Conservation (phyloP, 768 basidiomycete species). For the Naematelia encephala region DNA sequence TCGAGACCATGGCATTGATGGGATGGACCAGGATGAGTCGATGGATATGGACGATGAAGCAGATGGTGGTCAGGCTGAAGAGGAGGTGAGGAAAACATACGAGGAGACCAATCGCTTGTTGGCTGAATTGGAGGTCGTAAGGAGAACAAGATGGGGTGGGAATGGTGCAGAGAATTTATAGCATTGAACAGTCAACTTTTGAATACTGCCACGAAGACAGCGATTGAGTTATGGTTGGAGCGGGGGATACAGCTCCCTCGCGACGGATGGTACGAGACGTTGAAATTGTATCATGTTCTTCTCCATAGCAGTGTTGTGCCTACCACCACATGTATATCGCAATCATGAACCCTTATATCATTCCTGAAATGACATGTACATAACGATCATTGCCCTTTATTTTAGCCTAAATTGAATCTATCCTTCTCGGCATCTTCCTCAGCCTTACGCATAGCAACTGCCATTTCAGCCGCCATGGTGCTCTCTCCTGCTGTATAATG, state of each 20-base stretch:
- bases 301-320: too few species aligned
- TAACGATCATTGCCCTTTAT: too few species aligned
- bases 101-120: conserved; percentile 46
- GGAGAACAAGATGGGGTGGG: conserved; percentile 36
- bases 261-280: too few species aligned
- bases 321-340: too few species aligned
- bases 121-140: conserved; percentile 33
- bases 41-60: conserved; percentile 14
- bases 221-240: too few species aligned
- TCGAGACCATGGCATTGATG: background rate
- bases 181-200: too few species aligned
- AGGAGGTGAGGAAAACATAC: conserved; percentile 32
- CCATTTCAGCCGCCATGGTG: conserved; percentile 35
- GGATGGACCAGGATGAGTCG: conserved; percentile 9
- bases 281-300: too few species aligned
- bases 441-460: conserved; percentile 27
- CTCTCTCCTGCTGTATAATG: conserved; percentile 18
- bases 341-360: too few species aligned
- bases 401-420: background rate
- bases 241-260: too few species aligned
- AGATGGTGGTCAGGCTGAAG: conserved; percentile 14
- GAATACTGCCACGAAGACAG: too few species aligned
- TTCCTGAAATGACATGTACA: too few species aligned
- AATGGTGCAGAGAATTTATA: too few species aligned
- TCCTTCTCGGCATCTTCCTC: conserved; percentile 18